These are phyloP conservation scores for Aspergillus fumigatus DNA, from an alignment of 2,329 filamentous ascomycete species.

Conservation along the genomic window DNA sequence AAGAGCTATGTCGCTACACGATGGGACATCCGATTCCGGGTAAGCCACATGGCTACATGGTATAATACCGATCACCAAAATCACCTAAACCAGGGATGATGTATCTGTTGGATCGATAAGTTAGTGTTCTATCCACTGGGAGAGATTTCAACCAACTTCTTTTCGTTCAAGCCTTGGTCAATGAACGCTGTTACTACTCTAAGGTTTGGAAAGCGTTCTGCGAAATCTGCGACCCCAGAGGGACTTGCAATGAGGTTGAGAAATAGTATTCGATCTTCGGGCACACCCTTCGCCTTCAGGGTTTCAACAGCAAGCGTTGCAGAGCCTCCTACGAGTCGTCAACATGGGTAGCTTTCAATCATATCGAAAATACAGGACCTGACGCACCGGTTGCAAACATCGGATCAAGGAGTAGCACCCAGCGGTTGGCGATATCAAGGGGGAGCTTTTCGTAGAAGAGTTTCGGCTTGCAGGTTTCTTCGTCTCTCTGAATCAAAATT, in stretches of 20 bases:
- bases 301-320: constrained; percentile 97
- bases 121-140: not conserved
- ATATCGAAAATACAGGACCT: not conserved
- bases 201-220: constrained; percentile 80
- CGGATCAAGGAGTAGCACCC: constrained; percentile 92
- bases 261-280: constrained; percentile 92
- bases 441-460: constrained; percentile 98
- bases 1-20: not conserved
- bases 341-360: constrained; percentile 1
- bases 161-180: constrained; percentile 92
- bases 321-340: constrained; percentile 66
- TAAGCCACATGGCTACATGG: constrained; percentile 53
- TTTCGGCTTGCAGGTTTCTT: constrained; percentile 87
- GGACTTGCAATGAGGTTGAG: constrained; percentile 97
- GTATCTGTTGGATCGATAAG: constrained; percentile 58
- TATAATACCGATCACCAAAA: constrained; percentile 95
- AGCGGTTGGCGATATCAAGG: constrained; percentile 84
- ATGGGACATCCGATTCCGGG: not conserved
- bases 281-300: constrained; percentile 81
- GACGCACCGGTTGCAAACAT: constrained; percentile 90
- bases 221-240: constrained; percentile 84
- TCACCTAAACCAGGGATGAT: constrained; percentile 92
- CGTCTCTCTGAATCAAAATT: constrained; percentile 95
- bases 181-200: constrained; percentile 94
- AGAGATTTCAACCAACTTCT: constrained; percentile 66